Evolutionary conservation across 1,284 basidiomycete species (phyloP), one percentile per base, ranked within the genome.

Genomic region (Neolentinus lepideus): DNA sequence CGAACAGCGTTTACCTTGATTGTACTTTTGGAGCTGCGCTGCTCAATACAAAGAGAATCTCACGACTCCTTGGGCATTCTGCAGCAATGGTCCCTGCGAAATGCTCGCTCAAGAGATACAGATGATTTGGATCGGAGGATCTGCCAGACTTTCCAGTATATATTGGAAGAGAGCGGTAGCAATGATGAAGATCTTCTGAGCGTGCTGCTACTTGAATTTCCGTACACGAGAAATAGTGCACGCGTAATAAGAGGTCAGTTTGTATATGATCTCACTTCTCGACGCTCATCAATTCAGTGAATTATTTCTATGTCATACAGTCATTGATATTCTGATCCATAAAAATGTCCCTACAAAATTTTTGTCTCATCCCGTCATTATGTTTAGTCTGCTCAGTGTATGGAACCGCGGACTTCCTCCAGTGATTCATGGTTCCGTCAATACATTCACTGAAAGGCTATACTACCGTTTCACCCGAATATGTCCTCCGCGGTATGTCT

Each of bases 391-490:
- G 9, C 46, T 64, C 11, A 66, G 69, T 29, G 65, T 68, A 14
- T 84, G 82, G 82, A 72, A 65, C 38, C 59, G 67, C 50, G 79
- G 80, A 22, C 55, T 43, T 43, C 33, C 47, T 21, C 22, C 22
- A 8, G 11, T 21, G 8, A 12, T 29, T 8, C 47, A 25, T 12
- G 47, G 47, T 16, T 14, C 12, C 12, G 9, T 21, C 8, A n/a
- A 26, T 10, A 4, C 27, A 3, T n/a, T 43, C 4, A 21, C 8
- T 6, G 6, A 50, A 50, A 25, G 22, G 27, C 21, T 50, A 6
- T 50, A 25, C 24, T 29, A 22, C 22, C 47, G 47, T 4, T 26
- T 50, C 11, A 50, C 12, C 10, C 14, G 24, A 3, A 29, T 50
- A 25, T 50, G 47, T 50, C 24, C 77, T 24, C 76, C 78, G 36